Base-by-base conservation (phyloP, 148 eudicot genomes). In the Silene conica region DNA sequence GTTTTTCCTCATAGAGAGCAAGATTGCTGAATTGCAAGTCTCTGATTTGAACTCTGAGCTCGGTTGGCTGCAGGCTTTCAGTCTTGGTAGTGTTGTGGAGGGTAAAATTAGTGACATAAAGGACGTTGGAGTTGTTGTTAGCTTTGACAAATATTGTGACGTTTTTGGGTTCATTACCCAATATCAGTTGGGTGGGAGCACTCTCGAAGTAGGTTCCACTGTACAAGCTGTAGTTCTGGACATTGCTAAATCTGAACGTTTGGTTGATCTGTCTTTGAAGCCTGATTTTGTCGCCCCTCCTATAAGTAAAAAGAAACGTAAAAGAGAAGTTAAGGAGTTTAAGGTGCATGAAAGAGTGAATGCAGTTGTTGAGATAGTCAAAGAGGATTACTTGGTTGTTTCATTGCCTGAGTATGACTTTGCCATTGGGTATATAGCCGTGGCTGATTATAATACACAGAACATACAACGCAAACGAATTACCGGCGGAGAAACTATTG, bases 211-310 rank as follows among this genome's bases (percentile, higher is more conserved):
- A 58, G 93, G 91, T 26, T 80, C 90, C 69, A 82, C 76, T 43
- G 70, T 95, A 70, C 84, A 70, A 80, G 97, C 96, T 70, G 84
- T 80, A 20, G 89, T 95, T 79, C 90, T 95, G 79, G 99, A 95
- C 82, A 79, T 87, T 79, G 80, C 92, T 63, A 92, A 80, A 81
- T 78, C 84, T 10, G 99, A 92, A 69, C 88, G 83, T 65, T 86
- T 95, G 66, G 90, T 95, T 45, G 99, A 95, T 75, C 78, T 95
- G 71, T 87, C 99, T 43, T 73, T 95, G 80, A 95, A 90, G 88
- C 80, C 85, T 48, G 87, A 82, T 48, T 87, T 95, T 69, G 77
- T 90, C 66, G 73, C 69, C 19, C 22, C 77, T 38, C 69, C 81
- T 63, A 73, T 83, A 61, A 77, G 78, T 55, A 87, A 87, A 81